These are phyloP conservation scores for Colletotrichum scovillei DNA, from an alignment of 2,329 filamentous ascomycete genomes.

Conservation along the genomic window DNA sequence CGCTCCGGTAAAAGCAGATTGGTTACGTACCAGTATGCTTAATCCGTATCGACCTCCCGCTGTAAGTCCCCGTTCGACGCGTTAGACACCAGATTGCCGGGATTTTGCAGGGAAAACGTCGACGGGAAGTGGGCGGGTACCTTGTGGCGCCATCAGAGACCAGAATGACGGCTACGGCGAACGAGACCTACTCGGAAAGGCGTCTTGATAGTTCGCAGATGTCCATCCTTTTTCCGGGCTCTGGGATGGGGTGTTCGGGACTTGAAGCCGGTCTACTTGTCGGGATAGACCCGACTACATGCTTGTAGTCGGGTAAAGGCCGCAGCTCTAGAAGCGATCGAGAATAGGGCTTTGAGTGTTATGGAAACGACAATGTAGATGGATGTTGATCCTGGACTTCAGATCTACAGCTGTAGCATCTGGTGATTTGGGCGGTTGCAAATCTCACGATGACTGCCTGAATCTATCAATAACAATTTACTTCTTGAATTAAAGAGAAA, in stretches of 20 bases:
- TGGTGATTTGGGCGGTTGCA: no score
- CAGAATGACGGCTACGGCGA: constrained; percentile 1
- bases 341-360: neutral
- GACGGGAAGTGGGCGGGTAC: constrained; percentile 12
- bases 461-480: no score
- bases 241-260: no score
- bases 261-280: neutral
- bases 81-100: neutral
- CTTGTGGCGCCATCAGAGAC: constrained; percentile 14
- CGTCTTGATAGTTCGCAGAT: neutral
- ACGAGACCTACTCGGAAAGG: constrained; percentile 3
- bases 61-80: neutral
- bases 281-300: neutral
- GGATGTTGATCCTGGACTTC: no score
- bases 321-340: neutral
- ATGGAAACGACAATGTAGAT: no score
- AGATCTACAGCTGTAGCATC: no score
- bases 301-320: neutral
- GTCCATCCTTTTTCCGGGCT: no score
- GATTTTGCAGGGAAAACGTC: neutral
- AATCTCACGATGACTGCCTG: no score
- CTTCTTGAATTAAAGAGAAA: no score
- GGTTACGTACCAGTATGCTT: constrained; percentile 10
- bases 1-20: no score
- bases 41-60: neutral